phyloP scores from a whole-genome alignment of 768 basidiomycete species.

The Phylloporus sp. region DNA sequence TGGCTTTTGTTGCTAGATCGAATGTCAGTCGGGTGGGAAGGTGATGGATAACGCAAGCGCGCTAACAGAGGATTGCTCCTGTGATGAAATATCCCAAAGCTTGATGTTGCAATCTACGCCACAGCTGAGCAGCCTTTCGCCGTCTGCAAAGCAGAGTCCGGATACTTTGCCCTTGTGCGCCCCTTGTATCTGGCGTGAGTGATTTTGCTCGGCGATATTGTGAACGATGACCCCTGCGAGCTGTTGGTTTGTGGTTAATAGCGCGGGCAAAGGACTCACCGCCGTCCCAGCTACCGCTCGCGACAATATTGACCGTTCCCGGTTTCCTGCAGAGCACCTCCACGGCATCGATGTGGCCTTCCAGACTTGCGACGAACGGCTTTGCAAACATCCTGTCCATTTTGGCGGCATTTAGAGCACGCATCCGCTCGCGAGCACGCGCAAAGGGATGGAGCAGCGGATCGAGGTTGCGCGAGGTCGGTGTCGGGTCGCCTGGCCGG shows the following conservation, averaged over 20 bases:
- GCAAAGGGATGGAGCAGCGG: slow-evolving; percentile 96
- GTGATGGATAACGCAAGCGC: background rate
- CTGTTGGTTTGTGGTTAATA: background rate
- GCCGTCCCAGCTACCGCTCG: slow-evolving; percentile 95
- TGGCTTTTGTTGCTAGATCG: slow-evolving; percentile 44
- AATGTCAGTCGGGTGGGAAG: slow-evolving; percentile 5
- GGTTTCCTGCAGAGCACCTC: slow-evolving; percentile 75
- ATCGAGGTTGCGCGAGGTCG: slow-evolving; percentile 86
- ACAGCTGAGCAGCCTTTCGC: slow-evolving; percentile 64
- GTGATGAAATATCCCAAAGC: slow-evolving; percentile 57
- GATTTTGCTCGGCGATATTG: slow-evolving; percentile 57
- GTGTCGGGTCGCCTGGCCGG: slow-evolving; percentile 79
- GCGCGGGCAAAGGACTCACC: slow-evolving; percentile 45
- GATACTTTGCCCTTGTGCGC: slow-evolving; percentile 87
- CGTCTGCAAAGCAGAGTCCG: slow-evolving; percentile 69
- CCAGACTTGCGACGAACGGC: slow-evolving; percentile 84
- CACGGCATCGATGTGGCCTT: slow-evolving; percentile 94
- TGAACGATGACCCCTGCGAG: slow-evolving; percentile 77
- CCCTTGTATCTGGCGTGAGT: slow-evolving; percentile 51
- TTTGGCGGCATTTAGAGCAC: slow-evolving; percentile 93
- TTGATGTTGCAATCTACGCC: slow-evolving; percentile 81
- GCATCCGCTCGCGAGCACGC: slow-evolving; percentile 84
- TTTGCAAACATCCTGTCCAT: slow-evolving; percentile 98
- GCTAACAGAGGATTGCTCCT: slow-evolving; percentile 38
- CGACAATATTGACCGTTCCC: slow-evolving; percentile 69